Conservation (phyloP, 331 rosid species). For the Rosa hybrid region DNA sequence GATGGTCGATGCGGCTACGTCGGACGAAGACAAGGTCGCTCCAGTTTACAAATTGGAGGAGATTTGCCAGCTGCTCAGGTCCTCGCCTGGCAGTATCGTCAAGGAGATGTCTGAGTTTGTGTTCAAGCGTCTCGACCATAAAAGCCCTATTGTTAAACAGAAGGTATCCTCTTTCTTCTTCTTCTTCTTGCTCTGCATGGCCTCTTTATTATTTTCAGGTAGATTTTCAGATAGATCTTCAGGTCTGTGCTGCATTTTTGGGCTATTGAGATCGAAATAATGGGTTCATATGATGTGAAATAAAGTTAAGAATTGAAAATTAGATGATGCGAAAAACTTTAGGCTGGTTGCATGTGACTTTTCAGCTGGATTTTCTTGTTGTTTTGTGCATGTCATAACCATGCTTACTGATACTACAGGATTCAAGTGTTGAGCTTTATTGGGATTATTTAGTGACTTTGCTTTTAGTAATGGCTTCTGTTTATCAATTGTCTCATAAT, state of each 20-base stretch:
- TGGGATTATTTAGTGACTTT: not conserved
- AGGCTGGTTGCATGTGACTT: not conserved
- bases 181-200: not conserved
- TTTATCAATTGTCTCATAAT: not conserved
- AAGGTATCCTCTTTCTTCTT: slow-evolving; percentile 50
- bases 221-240: slow-evolving; percentile 44
- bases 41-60: slow-evolving; percentile 94
- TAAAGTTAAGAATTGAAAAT: not conserved
- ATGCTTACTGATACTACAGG: not conserved
- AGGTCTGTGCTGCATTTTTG: not conserved
- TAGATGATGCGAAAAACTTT: not conserved
- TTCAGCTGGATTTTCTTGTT: too few relatives aligned
- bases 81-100: slow-evolving; percentile 88
- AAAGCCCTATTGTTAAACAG: slow-evolving; percentile 92
- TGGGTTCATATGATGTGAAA: not conserved
- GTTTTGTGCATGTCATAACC: not conserved
- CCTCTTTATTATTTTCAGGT: slow-evolving; percentile 10
- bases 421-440: too few relatives aligned
- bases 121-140: slow-evolving; percentile 82
- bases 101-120: slow-evolving; percentile 86
- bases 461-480: not conserved
- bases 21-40: slow-evolving; percentile 92
- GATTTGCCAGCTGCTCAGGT: slow-evolving; percentile 75
- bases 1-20: slow-evolving; percentile 82
- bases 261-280: not conserved